Evolutionary conservation across 352 stramenopile species (phyloP).

Genomic region (Albugo candida): DNA sequence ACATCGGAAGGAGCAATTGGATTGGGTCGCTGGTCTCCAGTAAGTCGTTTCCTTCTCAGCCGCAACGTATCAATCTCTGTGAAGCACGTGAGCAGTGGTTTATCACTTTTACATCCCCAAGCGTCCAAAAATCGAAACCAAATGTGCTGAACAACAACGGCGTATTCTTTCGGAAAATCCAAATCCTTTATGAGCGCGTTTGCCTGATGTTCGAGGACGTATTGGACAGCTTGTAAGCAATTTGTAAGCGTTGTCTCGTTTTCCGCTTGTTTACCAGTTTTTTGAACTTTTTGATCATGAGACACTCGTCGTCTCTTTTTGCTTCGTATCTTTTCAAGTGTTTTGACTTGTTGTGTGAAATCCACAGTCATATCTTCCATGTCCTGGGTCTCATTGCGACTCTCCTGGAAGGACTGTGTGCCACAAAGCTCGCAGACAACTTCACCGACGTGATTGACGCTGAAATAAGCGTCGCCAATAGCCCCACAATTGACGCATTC

Average conservation of each 20-base stretch:
- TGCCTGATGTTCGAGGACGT: constrained; percentile 31
- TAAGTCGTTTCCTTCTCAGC: background rate
- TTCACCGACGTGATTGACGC: constrained; percentile 68
- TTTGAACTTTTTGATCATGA: background rate
- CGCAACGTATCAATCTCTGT: constrained; percentile 6
- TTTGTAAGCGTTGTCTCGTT: constrained; percentile 25
- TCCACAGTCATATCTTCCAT: constrained; percentile 23
- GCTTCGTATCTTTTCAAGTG: background rate
- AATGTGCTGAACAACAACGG: constrained; percentile 25
- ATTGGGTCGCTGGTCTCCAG: too few species aligned
- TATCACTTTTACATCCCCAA: constrained; percentile 34
- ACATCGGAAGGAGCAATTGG: constrained; percentile 3
- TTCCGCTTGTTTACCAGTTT: background rate
- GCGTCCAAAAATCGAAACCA: constrained; percentile 50
- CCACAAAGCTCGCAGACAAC: constrained; percentile 71
- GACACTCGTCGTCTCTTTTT: background rate
- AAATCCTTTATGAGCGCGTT: constrained; percentile 19
- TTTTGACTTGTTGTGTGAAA: background rate
- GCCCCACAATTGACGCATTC: constrained; percentile 62
- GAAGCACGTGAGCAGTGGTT: constrained; percentile 44
- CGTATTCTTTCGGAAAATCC: constrained; percentile 20
- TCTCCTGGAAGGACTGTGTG: constrained; percentile 65
- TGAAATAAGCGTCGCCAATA: constrained; percentile 56
- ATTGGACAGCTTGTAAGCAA: constrained; percentile 39
- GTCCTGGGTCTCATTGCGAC: constrained; percentile 66